Base-by-base conservation (phyloP, 2,329 filamentous ascomycete species). In the Diaporthe helianthi region DNA sequence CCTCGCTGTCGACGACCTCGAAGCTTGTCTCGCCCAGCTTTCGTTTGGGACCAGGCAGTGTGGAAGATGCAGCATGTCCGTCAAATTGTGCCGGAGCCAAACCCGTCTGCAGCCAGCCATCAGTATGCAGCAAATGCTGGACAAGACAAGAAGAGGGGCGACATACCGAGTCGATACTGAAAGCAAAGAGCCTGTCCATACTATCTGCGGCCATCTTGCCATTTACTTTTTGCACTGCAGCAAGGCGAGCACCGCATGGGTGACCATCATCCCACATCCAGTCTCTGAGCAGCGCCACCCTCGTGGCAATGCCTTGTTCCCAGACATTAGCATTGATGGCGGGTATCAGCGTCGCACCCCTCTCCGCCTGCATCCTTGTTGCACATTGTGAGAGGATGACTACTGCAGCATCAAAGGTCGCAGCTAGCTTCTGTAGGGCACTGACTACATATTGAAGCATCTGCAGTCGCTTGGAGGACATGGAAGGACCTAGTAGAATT, bases 211-310 rank as follows among this genome's bases (percentile, higher is more conserved):
- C 77, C 2, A 75, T 74, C 74, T 83, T 86, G 9, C 90, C 89
- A 72, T 88, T 85, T 46, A 87, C 78, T 78, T 92, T 93, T 75
- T 92, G 86, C 13, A 93, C 80, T 61, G 89, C 89, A 13, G 85
- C 88, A 73, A 92, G 83, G 69, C 87, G 85, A 52, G 87, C 79
- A 73, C 85, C 83, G 70, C 83, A 82, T 29, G 83, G 80, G 22
- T 78, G 79, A 53, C 80, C 80, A 52, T 80, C 79, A 65, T 81
- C 79, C 80, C 84, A 87, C 71, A 83, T 86, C 87, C 88, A 94
- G 80, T 97, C 93, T 75, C 92, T 87, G 78, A 96, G 97, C 41
- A 97, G 79, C 29, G 91, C 90, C 71, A 97, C 78, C 66, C 93
- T 86, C 51, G 89, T 92, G 71, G 89, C 87, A 46, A 97, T 83